A percentile compares a stretch with the other conserved stretches of the same genome.
Conservation (phyloP, 2,329 filamentous ascomycete genomes). For the Westerdykella aurantiaca region DNA sequence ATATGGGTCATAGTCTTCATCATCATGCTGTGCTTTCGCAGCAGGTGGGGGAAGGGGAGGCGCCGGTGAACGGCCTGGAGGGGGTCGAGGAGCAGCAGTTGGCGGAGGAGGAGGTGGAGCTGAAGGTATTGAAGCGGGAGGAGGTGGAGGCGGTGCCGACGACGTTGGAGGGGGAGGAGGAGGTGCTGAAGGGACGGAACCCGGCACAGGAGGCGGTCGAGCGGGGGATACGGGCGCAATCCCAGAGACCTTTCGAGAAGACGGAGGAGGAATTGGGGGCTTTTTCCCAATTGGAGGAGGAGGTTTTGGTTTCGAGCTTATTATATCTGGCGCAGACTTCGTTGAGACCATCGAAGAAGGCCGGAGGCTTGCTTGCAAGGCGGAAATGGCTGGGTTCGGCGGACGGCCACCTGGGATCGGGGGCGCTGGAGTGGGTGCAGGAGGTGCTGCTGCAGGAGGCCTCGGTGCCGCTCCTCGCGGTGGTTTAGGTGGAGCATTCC, state of each 20-base stretch:
- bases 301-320: constrained; percentile 53
- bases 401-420: constrained; percentile 49
- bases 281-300: constrained; percentile 77
- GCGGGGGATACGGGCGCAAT: constrained; percentile 41
- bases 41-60: constrained; percentile 49
- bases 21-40: constrained; percentile 38
- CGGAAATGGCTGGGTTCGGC: constrained; percentile 52
- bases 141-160: constrained; percentile 34
- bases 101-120: constrained; percentile 37
- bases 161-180: constrained; percentile 38
- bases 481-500: constrained; percentile 49
- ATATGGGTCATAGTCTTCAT: constrained; percentile 29
- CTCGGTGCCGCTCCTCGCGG: constrained; percentile 48
- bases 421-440: constrained; percentile 46
- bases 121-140: constrained; percentile 27
- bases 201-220: constrained; percentile 35
- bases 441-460: constrained; percentile 44
- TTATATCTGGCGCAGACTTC: constrained; percentile 50
- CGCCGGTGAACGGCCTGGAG: constrained; percentile 17
- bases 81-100: constrained; percentile 23
- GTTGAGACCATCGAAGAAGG: constrained; percentile 57
- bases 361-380: constrained; percentile 43
- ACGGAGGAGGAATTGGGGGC: constrained; percentile 53
- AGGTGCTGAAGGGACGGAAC: constrained; percentile 31
- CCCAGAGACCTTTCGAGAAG: constrained; percentile 53